Conservation (phyloP, 1,139 yeast species). For the Yamadazyma conglobata region DNA sequence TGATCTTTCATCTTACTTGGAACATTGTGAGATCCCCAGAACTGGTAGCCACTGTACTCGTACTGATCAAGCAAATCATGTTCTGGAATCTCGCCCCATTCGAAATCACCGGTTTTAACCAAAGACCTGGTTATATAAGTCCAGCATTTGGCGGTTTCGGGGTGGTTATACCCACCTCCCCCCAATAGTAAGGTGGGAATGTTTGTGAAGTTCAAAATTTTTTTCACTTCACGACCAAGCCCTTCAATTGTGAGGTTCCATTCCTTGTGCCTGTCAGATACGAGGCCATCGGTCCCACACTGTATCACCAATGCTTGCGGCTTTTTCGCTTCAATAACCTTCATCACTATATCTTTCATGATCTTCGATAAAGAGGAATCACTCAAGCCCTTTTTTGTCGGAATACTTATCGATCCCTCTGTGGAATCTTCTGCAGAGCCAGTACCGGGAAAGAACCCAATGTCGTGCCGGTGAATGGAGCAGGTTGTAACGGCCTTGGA, state of each 20-base stretch:
- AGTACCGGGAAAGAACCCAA: conserved; percentile 75
- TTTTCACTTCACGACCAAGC: conserved; percentile 32
- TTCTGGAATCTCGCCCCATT: conserved; percentile 50
- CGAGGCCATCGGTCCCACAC: conserved; percentile 72
- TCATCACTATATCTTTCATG: conserved; percentile 39
- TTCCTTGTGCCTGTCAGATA: conserved; percentile 52
- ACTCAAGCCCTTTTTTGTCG: conserved; percentile 53
- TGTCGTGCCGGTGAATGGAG: conserved; percentile 60
- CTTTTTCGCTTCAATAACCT: conserved; percentile 31
- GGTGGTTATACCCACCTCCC: conserved; percentile 74
- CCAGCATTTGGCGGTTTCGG: conserved; percentile 66
- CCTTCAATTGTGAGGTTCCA: conserved; percentile 68
- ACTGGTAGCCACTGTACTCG: conserved; percentile 45
- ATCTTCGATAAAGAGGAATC: conserved; percentile 42
- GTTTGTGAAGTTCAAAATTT: conserved; percentile 13
- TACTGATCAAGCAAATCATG: conserved; percentile 45
- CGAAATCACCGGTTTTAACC: conserved; percentile 16
- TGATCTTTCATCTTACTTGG: conserved; percentile 3
- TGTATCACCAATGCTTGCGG: conserved; percentile 62
- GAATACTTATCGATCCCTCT: conserved; percentile 49
- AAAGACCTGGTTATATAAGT: conserved; percentile 47
- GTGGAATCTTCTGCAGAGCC: conserved; percentile 35
- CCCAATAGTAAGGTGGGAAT: conserved; percentile 53
- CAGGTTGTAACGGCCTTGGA: conserved; percentile 58
- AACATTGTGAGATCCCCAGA: conserved; percentile 26